Percentiles rank a stretch among this genome's conserved stretches.
These are phyloP conservation scores for Fusarium acutatum DNA, from an alignment of 2,329 filamentous ascomycete species.

Conservation along the genomic window DNA sequence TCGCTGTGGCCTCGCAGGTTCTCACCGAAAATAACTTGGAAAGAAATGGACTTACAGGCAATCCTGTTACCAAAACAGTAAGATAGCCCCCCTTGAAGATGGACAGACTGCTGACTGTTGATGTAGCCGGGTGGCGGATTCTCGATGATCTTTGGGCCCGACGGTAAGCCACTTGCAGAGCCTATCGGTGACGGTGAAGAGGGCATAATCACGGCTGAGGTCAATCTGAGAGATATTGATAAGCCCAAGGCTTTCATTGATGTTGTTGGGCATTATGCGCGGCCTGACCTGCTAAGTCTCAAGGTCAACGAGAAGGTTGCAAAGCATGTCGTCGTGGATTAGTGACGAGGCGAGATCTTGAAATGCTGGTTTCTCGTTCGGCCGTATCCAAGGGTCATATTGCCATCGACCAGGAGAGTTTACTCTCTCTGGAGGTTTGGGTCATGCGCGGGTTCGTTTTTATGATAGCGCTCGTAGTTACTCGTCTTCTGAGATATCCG, in stretches of 20 bases:
- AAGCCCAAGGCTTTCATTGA: background rate
- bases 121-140: background rate
- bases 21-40: background rate
- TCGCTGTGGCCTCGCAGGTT: background rate
- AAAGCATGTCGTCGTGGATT: background rate
- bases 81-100: background rate
- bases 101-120: background rate
- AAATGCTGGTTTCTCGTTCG: rapidly evolving
- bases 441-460: background rate
- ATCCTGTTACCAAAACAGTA: background rate
- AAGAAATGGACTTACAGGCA: background rate
- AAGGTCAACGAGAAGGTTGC: background rate
- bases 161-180: background rate
- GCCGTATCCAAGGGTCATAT: rapidly evolving
- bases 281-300: background rate
- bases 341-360: background rate
- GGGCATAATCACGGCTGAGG: background rate
- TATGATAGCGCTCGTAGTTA: background rate
- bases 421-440: rapidly evolving
- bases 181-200: background rate
- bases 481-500: background rate
- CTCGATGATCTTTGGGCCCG: background rate
- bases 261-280: background rate
- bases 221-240: background rate
- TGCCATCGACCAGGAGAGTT: rapidly evolving